Base-by-base conservation (phyloP, 768 basidiomycete genomes). In the Gloeopeniophorella convolvens region DNA sequence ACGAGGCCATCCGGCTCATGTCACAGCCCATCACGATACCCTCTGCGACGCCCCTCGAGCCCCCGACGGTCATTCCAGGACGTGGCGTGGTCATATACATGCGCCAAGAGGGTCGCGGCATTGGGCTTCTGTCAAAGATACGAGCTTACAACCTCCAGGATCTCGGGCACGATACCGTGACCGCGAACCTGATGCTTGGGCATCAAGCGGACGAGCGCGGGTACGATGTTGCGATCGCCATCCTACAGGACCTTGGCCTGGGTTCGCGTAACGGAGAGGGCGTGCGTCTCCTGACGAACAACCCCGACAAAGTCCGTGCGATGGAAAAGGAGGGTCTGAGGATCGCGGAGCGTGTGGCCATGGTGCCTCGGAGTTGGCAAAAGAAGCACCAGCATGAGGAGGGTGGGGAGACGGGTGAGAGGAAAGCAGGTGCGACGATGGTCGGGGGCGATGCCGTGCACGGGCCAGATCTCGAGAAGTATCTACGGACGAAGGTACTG, bases 71-170 rank as follows among this genome's bases (percentile, higher is more conserved):
- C 3, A 79, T 91, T 24, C 87, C 88, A 0, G 91, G 91, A 5
- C 82, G 94, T 6, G 96, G 96, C 15, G 93, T 85, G 3, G 85
- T 98, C 55, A 76, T 98, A 47, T 99, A 99, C 68, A 77, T 99
- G 51, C 85, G 95, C 12, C 96, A 99, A 66, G 96, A 99, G 65
- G 96, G 96, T 27, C 83, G 96, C 16, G 96, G 96, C 11, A 99
- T 99, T 59, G 96, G 96, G 0, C 72, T 99, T 3, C 70, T 97
- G 31, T 93, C 92, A 42, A 99, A 99, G 68, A 89, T 99, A 51
- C 80, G 88, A 28, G 96, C 96, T 12, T 99, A 99, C 71, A 99
- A 99, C 64, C 74, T 98, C 16, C 96, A 98, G 66, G 96, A 99
- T 65, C 71, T 99, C 43, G 96, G 96, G 0, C 90, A 97, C 63